phyloP scores from a whole-genome alignment of 306 rosid genomes.

The Fragaria iinumae region DNA sequence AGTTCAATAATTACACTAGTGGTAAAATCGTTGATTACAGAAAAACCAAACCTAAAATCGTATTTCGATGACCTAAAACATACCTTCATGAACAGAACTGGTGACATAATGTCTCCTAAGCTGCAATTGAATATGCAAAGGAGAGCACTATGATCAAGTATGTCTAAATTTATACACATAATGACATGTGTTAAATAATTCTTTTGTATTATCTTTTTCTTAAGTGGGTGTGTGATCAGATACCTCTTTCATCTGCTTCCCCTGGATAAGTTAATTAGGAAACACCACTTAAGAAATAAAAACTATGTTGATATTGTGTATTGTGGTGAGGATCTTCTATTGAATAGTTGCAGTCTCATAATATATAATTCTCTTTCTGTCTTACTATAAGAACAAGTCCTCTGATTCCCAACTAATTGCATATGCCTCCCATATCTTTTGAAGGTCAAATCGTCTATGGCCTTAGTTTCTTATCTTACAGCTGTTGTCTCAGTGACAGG shows the following conservation, averaged over 20 bases:
- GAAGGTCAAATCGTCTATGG: background rate
- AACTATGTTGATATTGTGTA: background rate
- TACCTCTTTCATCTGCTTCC: background rate
- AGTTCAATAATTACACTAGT: background rate
- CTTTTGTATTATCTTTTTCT: background rate
- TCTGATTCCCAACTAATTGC: background rate
- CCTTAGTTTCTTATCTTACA: background rate
- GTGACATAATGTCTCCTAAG: background rate
- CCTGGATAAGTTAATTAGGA: constrained; percentile 15
- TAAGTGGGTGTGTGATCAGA: constrained; percentile 6
- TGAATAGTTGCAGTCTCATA: background rate
- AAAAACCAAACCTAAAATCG: background rate
- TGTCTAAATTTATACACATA: background rate
- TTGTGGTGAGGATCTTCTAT: background rate
- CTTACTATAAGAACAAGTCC: background rate
- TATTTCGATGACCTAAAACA: background rate
- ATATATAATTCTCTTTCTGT: background rate
- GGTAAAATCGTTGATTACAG: background rate
- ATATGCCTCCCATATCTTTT: background rate
- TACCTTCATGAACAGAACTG: background rate
- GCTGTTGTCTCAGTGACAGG: background rate
- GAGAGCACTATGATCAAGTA: background rate
- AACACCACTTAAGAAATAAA: constrained; percentile 6
- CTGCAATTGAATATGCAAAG: background rate
- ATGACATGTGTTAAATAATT: background rate